Evolutionary conservation across 1,139 yeast genomes (phyloP), one percentile per base, ranked within the genome.

Genomic region (Citeromyces hawaiiensis): DNA sequence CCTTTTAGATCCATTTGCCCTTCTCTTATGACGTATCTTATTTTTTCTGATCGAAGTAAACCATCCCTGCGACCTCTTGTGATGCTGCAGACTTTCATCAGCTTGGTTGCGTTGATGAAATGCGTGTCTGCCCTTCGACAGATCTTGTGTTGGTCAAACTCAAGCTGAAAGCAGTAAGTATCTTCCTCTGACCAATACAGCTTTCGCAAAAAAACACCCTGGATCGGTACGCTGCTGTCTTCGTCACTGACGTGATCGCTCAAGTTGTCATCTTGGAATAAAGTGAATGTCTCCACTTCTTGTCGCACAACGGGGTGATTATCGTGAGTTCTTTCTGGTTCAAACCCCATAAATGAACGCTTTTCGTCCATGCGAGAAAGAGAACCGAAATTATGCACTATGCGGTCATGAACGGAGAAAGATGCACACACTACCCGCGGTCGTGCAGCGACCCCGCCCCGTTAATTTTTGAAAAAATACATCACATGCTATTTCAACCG

Each of bases 11-110:
- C 67, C 74, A 72, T 72, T 2, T 70, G 60, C 0, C 78, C 78
- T 8, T 64, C 62, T 45, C 70, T 70, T 14, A 72, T 70, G 0
- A 72, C 77, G 18, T 50, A 55, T 31, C 70, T 58, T 3, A 53
- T 50, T 44, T 60, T 63, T 45, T 72, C 78, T 3, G 68, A 55
- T 45, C 72, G 72, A 36, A 72, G 59, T 18, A 72, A 68, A 8
- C 78, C 77, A 48, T 72, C 78, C 40, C 78, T 53, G 40, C 75
- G 57, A 3, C 79, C 79, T 43, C 79, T 54, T 2, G 77, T 66
- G 72, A 72, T 70, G 34, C 72, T 72, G 2, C 74, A 70, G 8
- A 71, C 76, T 45, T 72, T 72, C 39, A 72, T 57, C 16, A 72
- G 58, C 46, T 72, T 72, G 7, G 79, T 72, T 0, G 77, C 79